These are phyloP conservation scores for Tuctoria greenei DNA, from an alignment of 176 grass and related monocot species.

Conservation along the genomic window DNA sequence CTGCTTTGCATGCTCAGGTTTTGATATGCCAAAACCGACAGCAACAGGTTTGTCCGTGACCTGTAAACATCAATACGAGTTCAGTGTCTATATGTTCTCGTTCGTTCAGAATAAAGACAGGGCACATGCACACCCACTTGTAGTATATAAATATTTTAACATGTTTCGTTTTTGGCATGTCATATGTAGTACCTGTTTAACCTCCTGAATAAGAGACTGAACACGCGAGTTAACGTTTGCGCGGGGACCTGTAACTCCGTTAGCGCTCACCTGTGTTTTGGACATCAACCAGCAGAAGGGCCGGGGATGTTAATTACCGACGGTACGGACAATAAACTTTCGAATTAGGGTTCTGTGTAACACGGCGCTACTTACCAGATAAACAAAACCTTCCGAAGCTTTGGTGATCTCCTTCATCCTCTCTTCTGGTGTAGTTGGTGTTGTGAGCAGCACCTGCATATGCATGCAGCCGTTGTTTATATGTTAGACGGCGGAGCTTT, in stretches of 20 bases:
- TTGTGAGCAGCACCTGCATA: slow-evolving; percentile 73
- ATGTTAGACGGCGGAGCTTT: not conserved
- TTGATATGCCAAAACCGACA: slow-evolving; percentile 92
- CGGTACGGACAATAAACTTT: too few relatives aligned
- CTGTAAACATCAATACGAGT: slow-evolving; percentile 28
- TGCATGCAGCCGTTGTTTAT: not conserved
- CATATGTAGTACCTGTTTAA: slow-evolving; percentile 45
- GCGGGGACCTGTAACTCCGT: slow-evolving; percentile 72
- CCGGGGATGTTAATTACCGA: too few relatives aligned
- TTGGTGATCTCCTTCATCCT: slow-evolving; percentile 69
- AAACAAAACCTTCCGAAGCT: slow-evolving; percentile 71
- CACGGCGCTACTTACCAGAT: slow-evolving; percentile 64
- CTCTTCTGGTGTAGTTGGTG: slow-evolving; percentile 62
- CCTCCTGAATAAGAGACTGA: slow-evolving; percentile 60
- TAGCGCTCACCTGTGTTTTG: slow-evolving; percentile 48
- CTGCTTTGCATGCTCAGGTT: slow-evolving; percentile 70
- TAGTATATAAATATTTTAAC: not conserved
- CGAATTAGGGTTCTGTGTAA: not conserved
- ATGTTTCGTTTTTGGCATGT: too few relatives aligned
- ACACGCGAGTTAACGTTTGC: slow-evolving; percentile 54
- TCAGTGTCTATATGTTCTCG: too few relatives aligned
- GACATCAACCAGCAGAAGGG: not conserved
- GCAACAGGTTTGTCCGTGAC: slow-evolving; percentile 67
- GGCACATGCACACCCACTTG: not conserved
- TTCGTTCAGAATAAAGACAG: too few relatives aligned